Evolutionary conservation across 176 grass and related monocot genomes (phyloP).

Genomic region (Oryza glumipatula): DNA sequence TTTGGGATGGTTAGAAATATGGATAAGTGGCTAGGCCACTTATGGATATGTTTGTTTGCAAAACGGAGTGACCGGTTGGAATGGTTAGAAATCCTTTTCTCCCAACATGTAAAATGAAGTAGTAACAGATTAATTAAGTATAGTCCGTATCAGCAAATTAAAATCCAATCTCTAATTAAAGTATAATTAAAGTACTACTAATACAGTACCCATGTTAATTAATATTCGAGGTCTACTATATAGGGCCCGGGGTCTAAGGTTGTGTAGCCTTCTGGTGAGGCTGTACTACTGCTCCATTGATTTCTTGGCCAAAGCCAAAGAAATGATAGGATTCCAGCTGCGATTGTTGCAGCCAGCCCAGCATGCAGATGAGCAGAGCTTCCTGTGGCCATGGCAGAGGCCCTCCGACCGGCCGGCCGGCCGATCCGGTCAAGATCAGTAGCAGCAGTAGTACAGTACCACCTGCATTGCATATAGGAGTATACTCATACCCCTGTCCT

Average conservation of each 20-base stretch:
- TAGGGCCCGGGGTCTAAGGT: slow-evolving; percentile 1
- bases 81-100: no score
- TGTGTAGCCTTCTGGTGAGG: slow-evolving; percentile 8
- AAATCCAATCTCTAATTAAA: no score
- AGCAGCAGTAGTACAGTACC: background rate
- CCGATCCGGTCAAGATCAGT: slow-evolving; percentile 29
- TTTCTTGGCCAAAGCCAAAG: background rate
- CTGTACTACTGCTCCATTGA: slow-evolving; percentile 32
- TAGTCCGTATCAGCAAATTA: no score
- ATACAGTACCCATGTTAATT: no score
- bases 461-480: slow-evolving; percentile 17
- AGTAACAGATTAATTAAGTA: no score
- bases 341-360: background rate
- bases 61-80: no score
- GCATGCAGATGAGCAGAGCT: background rate
- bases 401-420: background rate
- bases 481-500: background rate
- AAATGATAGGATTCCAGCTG: slow-evolving; percentile 1
- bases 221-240: background rate
- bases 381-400: slow-evolving; percentile 26
- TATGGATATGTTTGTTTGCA: no score
- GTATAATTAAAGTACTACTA: no score
- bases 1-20: no score
- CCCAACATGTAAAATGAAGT: no score
- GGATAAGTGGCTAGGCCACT: no score